These are phyloP conservation scores for Boletus barrowsii DNA, from an alignment of 768 basidiomycete genomes.

Conservation along the genomic window DNA sequence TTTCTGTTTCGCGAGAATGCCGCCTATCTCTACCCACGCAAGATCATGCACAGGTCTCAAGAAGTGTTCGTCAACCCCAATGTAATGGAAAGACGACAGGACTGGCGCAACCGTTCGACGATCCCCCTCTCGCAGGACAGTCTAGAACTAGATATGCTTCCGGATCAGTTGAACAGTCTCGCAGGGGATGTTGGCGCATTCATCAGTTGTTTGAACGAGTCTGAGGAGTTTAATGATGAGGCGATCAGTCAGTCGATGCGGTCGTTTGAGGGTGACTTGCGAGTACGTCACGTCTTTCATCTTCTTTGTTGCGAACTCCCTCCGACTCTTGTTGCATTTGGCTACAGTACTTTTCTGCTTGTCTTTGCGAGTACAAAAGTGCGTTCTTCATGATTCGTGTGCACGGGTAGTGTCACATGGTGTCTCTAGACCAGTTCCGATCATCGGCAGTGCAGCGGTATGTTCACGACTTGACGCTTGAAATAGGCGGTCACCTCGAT, in stretches of 20 bases:
- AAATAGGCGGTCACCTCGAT: constrained; percentile 51
- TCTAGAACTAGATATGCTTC: constrained; percentile 47
- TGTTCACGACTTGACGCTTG: constrained; percentile 44
- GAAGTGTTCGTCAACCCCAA: constrained; percentile 35
- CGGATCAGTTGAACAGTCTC: constrained; percentile 41
- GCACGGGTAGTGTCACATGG: background rate
- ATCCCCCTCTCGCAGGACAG: constrained; percentile 34
- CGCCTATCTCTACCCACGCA: constrained; percentile 48
- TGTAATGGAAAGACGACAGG: constrained; percentile 28
- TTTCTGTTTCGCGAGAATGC: constrained; percentile 54
- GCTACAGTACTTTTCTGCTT: constrained; percentile 47
- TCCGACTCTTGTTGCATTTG: background rate
- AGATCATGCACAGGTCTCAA: constrained; percentile 35
- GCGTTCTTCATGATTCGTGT: background rate
- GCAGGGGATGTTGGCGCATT: constrained; percentile 47
- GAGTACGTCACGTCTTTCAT: constrained; percentile 24
- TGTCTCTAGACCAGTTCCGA: constrained; percentile 43
- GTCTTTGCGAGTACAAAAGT: constrained; percentile 46
- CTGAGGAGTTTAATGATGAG: constrained; percentile 53
- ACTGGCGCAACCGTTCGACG: constrained; percentile 35
- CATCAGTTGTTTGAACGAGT: constrained; percentile 48
- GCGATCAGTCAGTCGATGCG: constrained; percentile 46
- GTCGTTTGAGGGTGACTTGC: constrained; percentile 47
- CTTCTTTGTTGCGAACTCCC: background rate
- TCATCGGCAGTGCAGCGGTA: constrained; percentile 51